Percentiles rank a stretch among this genome's conserved stretches.
Evolutionary conservation across 768 basidiomycete species (phyloP).

Genomic region (Mycena chlorophos): DNA sequence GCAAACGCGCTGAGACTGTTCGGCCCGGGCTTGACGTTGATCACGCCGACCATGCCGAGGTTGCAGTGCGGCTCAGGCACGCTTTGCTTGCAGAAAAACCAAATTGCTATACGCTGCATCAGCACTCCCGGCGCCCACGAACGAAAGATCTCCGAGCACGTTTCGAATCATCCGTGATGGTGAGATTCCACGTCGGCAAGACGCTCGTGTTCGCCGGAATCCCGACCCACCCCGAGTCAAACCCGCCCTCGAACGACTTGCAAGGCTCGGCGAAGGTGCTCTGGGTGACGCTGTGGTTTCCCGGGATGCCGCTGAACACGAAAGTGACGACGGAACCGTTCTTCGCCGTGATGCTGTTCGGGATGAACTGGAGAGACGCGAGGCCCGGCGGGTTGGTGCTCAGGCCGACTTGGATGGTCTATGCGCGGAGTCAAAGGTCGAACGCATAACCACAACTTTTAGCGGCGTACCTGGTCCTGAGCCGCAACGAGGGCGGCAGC

Average conservation of each 20-base stretch:
- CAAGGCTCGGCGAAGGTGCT: constrained; percentile 49
- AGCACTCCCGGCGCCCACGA: constrained; percentile 25
- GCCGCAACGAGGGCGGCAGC: constrained; percentile 15
- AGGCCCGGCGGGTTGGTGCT: constrained; percentile 28
- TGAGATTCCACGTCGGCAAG: constrained; percentile 48
- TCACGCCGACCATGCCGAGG: constrained; percentile 50
- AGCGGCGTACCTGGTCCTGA: constrained; percentile 15
- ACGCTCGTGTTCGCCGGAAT: constrained; percentile 31
- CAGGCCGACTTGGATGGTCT: constrained; percentile 41
- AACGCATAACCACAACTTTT: neutral
- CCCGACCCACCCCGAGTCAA: constrained; percentile 55
- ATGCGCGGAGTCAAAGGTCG: neutral
- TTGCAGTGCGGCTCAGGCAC: constrained; percentile 42
- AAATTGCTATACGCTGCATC: constrained; percentile 38
- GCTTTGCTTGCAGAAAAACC: constrained; percentile 60
- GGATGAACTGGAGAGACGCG: constrained; percentile 49
- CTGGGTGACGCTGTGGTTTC: constrained; percentile 57
- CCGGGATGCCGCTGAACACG: constrained; percentile 48
- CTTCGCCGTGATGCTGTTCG: constrained; percentile 40
- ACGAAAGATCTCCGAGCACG: constrained; percentile 31
- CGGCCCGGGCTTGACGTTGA: constrained; percentile 47
- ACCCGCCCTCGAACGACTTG: constrained; percentile 43
- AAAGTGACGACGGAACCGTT: constrained; percentile 52
- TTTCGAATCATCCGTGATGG: constrained; percentile 45
- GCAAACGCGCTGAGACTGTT: constrained; percentile 42